These are phyloP conservation scores for Intubia oerlemansii DNA, from an alignment of 2,329 filamentous ascomycete species.

Conservation along the genomic window DNA sequence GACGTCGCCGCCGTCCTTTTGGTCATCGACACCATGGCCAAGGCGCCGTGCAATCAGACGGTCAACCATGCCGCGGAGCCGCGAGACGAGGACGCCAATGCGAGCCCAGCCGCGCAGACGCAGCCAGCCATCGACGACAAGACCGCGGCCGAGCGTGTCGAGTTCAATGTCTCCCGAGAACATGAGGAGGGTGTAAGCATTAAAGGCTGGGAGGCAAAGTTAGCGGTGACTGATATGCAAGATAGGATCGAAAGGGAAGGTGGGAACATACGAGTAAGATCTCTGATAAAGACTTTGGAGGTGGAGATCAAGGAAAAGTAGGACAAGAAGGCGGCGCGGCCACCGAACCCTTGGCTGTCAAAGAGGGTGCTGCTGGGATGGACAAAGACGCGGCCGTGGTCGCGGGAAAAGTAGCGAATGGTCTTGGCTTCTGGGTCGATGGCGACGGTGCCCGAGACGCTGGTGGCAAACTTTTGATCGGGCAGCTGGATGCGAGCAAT, in stretches of 20 bases:
- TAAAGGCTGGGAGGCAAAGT: too few species aligned
- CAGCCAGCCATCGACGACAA: constrained; percentile 86
- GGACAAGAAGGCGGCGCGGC: constrained; percentile 55
- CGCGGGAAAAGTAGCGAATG: constrained; percentile 82
- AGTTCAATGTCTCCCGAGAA: constrained; percentile 76
- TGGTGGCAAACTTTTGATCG: constrained; percentile 83
- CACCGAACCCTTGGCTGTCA: constrained; percentile 56
- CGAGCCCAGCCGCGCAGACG: constrained; percentile 75
- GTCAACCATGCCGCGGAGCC: constrained; percentile 73
- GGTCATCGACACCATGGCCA: too few species aligned
- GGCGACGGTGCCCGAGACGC: constrained; percentile 74
- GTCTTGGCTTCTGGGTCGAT: constrained; percentile 79
- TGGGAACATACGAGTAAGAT: constrained; percentile 57
- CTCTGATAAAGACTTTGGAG: constrained; percentile 76
- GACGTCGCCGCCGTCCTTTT: not conserved
- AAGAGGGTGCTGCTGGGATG: constrained; percentile 82
- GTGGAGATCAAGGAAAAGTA: constrained; percentile 90
- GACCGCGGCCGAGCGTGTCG: constrained; percentile 67
- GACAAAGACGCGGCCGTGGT: constrained; percentile 74
- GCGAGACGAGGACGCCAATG: constrained; percentile 72
- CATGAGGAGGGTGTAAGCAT: constrained; percentile 68
- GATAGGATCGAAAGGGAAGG: constrained; percentile 16
- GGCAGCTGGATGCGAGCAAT: constrained; percentile 83
- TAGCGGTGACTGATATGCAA: constrained; percentile 11
- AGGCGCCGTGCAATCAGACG: constrained; percentile 62